Conservation (phyloP, 306 rosid genomes). For the Cicer bijugum region DNA sequence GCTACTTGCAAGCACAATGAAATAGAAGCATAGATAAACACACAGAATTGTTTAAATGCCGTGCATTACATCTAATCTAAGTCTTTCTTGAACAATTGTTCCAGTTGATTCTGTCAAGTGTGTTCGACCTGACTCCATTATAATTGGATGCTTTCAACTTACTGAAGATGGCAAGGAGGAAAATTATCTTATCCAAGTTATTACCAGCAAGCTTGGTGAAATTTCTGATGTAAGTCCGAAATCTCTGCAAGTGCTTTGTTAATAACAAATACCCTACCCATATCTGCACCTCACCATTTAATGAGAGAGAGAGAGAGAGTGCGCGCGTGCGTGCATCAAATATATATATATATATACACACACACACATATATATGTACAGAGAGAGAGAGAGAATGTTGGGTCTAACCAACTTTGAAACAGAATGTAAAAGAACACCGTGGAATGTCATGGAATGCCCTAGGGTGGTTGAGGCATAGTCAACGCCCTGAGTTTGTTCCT, state of each 20-base stretch:
- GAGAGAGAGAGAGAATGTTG: neutral
- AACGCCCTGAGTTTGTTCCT: neutral
- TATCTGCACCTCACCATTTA: constrained; percentile 27
- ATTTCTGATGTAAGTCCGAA: constrained; percentile 65
- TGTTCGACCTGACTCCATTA: constrained; percentile 79
- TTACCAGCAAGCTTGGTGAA: constrained; percentile 69
- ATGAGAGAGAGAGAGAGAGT: neutral
- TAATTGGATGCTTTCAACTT: constrained; percentile 84
- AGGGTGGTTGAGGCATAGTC: neutral
- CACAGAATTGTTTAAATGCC: constrained; percentile 15
- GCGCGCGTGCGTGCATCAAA: too few relatives aligned
- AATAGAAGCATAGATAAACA: constrained; percentile 10
- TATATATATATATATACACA: too few relatives aligned
- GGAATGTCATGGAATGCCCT: too few relatives aligned
- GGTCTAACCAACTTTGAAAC: neutral
- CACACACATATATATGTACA: too few relatives aligned
- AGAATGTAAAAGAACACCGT: neutral
- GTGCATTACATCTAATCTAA: constrained; percentile 42
- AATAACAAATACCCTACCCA: constrained; percentile 25
- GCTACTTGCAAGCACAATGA: neutral
- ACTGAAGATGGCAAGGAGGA: constrained; percentile 73
- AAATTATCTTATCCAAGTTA: constrained; percentile 77
- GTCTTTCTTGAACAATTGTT: constrained; percentile 49
- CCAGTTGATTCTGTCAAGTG: constrained; percentile 94
- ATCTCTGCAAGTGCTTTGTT: constrained; percentile 22